A percentile compares a stretch with the other conserved stretches of the same genome.
Conservation (phyloP, 768 basidiomycete species). For the Boletellus ananiceps region DNA sequence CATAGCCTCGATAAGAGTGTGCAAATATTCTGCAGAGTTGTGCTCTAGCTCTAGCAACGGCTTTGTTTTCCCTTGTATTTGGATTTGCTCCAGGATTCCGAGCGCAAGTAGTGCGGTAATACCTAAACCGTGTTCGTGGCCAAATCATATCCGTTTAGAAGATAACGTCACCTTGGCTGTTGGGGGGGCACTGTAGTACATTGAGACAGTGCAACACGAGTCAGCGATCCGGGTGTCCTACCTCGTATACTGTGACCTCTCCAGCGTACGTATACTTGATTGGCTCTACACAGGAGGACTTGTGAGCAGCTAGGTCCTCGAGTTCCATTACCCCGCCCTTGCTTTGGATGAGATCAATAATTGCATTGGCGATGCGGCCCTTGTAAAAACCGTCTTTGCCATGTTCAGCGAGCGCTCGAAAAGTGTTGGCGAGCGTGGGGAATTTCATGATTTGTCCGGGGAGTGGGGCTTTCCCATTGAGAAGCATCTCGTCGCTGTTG, state of each 20-base stretch:
- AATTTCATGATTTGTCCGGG: slow-evolving; percentile 82
- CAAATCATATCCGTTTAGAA: background rate
- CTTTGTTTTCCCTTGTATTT: slow-evolving; percentile 63
- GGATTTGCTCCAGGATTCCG: slow-evolving; percentile 86
- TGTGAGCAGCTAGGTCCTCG: slow-evolving; percentile 85
- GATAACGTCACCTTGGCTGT: slow-evolving; percentile 70
- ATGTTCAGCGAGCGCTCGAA: slow-evolving; percentile 70
- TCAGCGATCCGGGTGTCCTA: slow-evolving; percentile 27
- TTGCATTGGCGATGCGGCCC: slow-evolving; percentile 83
- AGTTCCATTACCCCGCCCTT: slow-evolving; percentile 92
- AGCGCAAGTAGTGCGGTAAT: slow-evolving; percentile 90
- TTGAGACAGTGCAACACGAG: background rate
- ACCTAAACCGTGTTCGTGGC: slow-evolving; percentile 35
- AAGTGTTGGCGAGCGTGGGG: slow-evolving; percentile 79
- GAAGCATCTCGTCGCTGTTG: slow-evolving; percentile 80
- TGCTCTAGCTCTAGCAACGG: slow-evolving; percentile 80
- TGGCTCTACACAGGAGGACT: slow-evolving; percentile 77
- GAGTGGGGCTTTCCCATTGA: slow-evolving; percentile 77
- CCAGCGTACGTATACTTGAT: slow-evolving; percentile 85
- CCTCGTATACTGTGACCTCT: slow-evolving; percentile 91
- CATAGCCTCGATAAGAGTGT: slow-evolving; percentile 80
- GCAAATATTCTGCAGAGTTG: slow-evolving; percentile 87
- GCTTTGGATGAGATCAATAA: slow-evolving; percentile 79
- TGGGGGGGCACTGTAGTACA: slow-evolving; percentile 76
- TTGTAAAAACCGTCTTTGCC: slow-evolving; percentile 95